phyloP scores from a whole-genome alignment of 305 asterid species.

The Solanum aculeatissimum region DNA sequence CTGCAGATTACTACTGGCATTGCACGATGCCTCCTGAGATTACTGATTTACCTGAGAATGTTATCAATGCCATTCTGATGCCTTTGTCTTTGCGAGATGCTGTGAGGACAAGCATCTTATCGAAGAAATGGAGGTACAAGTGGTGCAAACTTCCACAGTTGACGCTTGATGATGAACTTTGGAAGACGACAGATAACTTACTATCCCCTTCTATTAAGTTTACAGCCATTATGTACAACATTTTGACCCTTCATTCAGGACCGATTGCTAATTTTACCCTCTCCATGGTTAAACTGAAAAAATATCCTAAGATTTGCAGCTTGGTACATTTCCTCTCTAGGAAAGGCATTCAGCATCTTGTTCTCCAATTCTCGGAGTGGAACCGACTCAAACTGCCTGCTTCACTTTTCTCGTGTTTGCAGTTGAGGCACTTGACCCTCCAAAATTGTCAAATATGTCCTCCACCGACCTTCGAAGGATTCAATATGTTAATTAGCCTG shows the following conservation, averaged over 20 bases:
- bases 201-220: not conserved
- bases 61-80: constrained; percentile 1
- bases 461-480: not conserved
- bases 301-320: not conserved
- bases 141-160: constrained; percentile 12
- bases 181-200: not conserved
- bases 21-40: not conserved
- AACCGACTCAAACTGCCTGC: not conserved
- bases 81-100: constrained; percentile 9
- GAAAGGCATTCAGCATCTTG: not conserved
- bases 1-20: not conserved
- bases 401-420: not conserved
- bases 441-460: not conserved
- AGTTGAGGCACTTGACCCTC: not conserved
- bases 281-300: not conserved
- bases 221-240: not conserved
- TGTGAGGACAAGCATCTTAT: constrained; percentile 7
- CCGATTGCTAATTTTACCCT: not conserved
- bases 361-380: not conserved
- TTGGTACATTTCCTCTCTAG: not conserved
- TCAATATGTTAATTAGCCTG: not conserved
- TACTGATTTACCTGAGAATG: not conserved
- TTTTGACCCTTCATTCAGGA: not conserved
- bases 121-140: constrained; percentile 13
- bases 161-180: constrained; percentile 1